Conservation (phyloP, 805 yeast species). For the Yarrowia osloensis region DNA sequence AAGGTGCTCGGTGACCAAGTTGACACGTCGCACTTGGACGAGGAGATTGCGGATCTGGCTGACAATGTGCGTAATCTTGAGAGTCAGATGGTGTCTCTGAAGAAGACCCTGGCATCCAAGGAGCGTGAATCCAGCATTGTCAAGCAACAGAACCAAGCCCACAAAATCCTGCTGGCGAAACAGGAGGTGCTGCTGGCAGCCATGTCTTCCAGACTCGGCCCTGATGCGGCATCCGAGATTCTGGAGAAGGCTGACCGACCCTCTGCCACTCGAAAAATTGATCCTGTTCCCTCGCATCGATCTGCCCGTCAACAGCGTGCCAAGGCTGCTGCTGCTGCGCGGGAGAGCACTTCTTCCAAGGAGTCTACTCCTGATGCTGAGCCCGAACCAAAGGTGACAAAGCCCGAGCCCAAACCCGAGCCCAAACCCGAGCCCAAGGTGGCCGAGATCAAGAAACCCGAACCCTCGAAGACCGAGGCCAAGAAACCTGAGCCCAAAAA, state of each 20-base stretch:
- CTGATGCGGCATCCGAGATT: not conserved
- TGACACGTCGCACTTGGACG: not conserved
- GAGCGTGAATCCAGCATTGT: not conserved
- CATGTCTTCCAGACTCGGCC: not conserved
- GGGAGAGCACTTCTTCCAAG: constrained; percentile 3
- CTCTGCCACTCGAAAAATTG: not conserved
- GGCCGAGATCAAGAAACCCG: not conserved
- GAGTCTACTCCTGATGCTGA: constrained; percentile 4
- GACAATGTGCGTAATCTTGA: not conserved
- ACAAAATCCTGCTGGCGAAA: not conserved
- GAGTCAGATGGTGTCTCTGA: not conserved
- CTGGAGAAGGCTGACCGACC: not conserved
- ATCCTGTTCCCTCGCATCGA: not conserved
- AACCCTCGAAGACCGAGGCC: not conserved
- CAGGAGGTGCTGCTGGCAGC: constrained; percentile 4
- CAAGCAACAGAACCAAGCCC: constrained; percentile 4
- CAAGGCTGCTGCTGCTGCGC: not conserved
- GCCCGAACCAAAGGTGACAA: not conserved
- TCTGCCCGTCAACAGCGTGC: constrained; percentile 4
- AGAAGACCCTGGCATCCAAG: not conserved
- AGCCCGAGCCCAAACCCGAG: not conserved
- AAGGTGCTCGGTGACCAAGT: not conserved
- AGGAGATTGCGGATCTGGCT: not conserved
- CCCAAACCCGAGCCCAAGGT: not conserved
- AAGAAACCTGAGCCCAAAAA: not conserved